Percentiles rank a stretch among this genome's conserved stretches.
These are phyloP conservation scores for Entomortierella chlamydospora DNA, from an alignment of 192 early-diverging fungal genomes.

Conservation along the genomic window DNA sequence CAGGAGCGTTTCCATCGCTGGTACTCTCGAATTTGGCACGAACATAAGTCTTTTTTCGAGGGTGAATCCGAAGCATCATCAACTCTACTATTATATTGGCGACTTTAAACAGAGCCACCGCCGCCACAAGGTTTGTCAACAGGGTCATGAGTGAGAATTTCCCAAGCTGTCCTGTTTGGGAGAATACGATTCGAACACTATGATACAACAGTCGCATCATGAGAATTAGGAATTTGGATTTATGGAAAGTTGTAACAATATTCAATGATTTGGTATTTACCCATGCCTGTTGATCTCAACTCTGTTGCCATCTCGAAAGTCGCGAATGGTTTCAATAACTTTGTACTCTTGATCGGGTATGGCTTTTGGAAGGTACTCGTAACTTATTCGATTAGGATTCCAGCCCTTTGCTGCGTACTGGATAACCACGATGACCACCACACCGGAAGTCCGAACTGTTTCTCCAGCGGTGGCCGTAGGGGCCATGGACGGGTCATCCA, in stretches of 20 bases:
- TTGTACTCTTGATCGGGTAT: conserved; percentile 58
- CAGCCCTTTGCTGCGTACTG: conserved; percentile 55
- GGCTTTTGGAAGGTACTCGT: conserved; percentile 55
- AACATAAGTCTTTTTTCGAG: conserved; percentile 41
- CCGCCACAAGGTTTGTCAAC: conserved; percentile 52
- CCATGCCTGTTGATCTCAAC: conserved; percentile 55
- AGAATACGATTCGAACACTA: conserved; percentile 56
- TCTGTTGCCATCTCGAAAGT: conserved; percentile 28
- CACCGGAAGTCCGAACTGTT: conserved; percentile 45
- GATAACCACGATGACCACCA: conserved; percentile 57
- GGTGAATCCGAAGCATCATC: conserved; percentile 50
- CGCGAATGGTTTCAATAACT: conserved; percentile 47
- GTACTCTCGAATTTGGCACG: conserved; percentile 41
- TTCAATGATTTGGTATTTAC: too few relatives aligned
- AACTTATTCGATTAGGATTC: conserved; percentile 43
- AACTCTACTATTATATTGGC: conserved; percentile 54
- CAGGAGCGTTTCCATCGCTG: neutral
- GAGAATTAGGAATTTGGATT: neutral
- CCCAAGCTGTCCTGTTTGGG: conserved; percentile 53
- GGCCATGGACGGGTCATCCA: conserved; percentile 31
- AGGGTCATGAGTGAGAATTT: conserved; percentile 52
- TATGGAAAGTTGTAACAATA: too few relatives aligned
- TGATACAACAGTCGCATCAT: neutral
- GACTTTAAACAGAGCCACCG: conserved; percentile 54
- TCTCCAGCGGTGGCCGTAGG: conserved; percentile 31